A percentile compares a stretch with the other conserved stretches of the same genome.
phyloP scores from a whole-genome alignment of 768 basidiomycete species.

The Melanogaster broomeanus region DNA sequence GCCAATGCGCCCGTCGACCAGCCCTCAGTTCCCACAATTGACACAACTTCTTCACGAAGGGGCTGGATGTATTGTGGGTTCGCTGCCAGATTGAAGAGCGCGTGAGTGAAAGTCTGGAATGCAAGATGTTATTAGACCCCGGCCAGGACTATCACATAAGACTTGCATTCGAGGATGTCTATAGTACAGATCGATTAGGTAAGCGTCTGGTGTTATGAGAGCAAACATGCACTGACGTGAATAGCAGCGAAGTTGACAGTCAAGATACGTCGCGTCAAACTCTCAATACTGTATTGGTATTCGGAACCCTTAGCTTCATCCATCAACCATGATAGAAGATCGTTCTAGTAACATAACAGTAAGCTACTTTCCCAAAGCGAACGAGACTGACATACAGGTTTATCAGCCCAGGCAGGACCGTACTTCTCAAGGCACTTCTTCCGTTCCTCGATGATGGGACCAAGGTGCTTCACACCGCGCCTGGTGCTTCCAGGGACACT shows the following conservation, averaged over 20 bases:
- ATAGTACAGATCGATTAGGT: neutral
- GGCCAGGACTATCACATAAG: neutral
- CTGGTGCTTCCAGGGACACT: conserved; percentile 1
- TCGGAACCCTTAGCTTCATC: conserved; percentile 10
- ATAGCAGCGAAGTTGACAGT: conserved; percentile 18
- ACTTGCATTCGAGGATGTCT: conserved; percentile 22
- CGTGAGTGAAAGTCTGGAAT: conserved; percentile 34
- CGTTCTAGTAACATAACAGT: conserved; percentile 2
- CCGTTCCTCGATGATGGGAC: conserved; percentile 33
- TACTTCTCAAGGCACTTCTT: conserved; percentile 15
- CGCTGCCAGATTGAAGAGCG: conserved; percentile 37
- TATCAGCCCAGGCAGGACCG: conserved; percentile 28
- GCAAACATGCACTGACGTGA: conserved; percentile 15
- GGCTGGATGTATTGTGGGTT: conserved; percentile 35
- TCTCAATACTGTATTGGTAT: conserved; percentile 9
- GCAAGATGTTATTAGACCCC: neutral
- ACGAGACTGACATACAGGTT: conserved; percentile 23
- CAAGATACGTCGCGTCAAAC: conserved; percentile 25
- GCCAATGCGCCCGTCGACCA: conserved; percentile 29
- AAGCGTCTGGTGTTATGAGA: neutral
- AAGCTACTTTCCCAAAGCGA: too few relatives aligned
- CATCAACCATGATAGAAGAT: conserved; percentile 27
- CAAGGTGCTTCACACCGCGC: conserved; percentile 16
- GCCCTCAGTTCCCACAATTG: conserved; percentile 26
- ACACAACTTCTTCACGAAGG: conserved; percentile 41